Base-by-base conservation (phyloP, 2,329 filamentous ascomycete genomes). In the Aspergillus versicolor region DNA sequence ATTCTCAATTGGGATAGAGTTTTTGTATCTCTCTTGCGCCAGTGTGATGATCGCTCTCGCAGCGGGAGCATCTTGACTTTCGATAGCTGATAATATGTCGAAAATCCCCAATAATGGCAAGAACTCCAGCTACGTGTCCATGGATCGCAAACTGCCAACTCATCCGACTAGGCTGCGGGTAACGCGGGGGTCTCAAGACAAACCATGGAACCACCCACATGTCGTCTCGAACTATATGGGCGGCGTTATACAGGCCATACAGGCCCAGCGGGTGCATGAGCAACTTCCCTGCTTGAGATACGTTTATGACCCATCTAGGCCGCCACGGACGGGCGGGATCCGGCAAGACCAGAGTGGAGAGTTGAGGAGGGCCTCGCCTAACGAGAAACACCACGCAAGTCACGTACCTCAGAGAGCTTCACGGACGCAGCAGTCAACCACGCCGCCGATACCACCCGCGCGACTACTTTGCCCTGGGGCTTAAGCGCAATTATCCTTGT, bases 191-290 rank as follows among this genome's bases (percentile, higher is more conserved):
- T 44, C 21, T 17, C 37, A 47, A 19, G 13, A 9, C 41, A 58
- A 63, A 59, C 61, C 60, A 60, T 60, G 57, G 60, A 62, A 63
- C 62, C 43, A 34, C n/a, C 11, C 15, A 41, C 38, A 56, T 58
- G 51, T 52, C 45, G 32, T 49, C 52, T 55, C 19, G 34, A 55
- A 61, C 53, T 51, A 56, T 47, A 50, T 49, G 37, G 37, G 51
- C 42, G 32, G 42, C 22, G 17, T n/a, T 27, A 41, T 41, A 17
- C 22, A 21, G 19, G 21, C 17, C 24, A 30, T 41, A 17, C 22
- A n/a, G 19, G 21, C 17, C 24, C 19, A 38, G 8, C 17, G n/a
- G 17, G n/a, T 37, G n/a, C 27, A 47, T 12, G 9, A 15, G 13
- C 13, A 32, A 21, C 45, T 21, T 38, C 19, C 19, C 32, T 22